phyloP scores from a whole-genome alignment of 345 rosid species.

The Draba incana region DNA sequence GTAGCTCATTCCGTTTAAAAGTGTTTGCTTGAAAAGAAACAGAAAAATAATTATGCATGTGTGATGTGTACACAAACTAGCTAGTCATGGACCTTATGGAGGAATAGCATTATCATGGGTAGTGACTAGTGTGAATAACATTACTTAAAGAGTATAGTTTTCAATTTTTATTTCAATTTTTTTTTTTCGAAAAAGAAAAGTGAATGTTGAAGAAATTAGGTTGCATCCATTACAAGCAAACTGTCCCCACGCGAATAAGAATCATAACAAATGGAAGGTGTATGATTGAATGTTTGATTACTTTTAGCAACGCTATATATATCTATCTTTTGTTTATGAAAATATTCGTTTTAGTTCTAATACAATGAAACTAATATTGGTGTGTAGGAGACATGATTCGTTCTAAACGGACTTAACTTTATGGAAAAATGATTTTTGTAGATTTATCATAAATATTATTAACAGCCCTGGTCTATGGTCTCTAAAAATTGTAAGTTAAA shows the following conservation, averaged over 20 bases:
- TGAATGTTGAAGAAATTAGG: conserved; percentile 19
- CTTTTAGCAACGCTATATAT: conserved; percentile 20
- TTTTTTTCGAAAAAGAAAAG: neutral
- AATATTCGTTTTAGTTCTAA: neutral
- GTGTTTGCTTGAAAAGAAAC: conserved; percentile 26
- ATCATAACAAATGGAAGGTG: conserved; percentile 11
- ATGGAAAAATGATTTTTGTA: neutral
- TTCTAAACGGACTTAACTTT: conserved; percentile 1
- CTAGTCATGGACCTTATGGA: neutral
- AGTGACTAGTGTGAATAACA: neutral
- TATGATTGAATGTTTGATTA: conserved; percentile 26
- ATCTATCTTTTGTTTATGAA: neutral
- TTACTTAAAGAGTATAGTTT: conserved; percentile 9
- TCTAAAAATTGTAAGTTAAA: neutral
- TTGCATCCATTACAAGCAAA: conserved; percentile 29
- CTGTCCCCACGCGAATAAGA: conserved; percentile 19
- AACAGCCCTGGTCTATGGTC: neutral
- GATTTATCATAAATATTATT: neutral
- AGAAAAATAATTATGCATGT: neutral
- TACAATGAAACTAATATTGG: neutral
- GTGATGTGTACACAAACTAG: conserved; percentile 21
- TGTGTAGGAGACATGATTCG: neutral
- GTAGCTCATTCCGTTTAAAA: conserved; percentile 8
- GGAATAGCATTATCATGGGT: neutral
- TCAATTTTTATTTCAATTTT: neutral